These are phyloP conservation scores for Podaxis rugospora DNA, from an alignment of 768 basidiomycete genomes.

Conservation along the genomic window DNA sequence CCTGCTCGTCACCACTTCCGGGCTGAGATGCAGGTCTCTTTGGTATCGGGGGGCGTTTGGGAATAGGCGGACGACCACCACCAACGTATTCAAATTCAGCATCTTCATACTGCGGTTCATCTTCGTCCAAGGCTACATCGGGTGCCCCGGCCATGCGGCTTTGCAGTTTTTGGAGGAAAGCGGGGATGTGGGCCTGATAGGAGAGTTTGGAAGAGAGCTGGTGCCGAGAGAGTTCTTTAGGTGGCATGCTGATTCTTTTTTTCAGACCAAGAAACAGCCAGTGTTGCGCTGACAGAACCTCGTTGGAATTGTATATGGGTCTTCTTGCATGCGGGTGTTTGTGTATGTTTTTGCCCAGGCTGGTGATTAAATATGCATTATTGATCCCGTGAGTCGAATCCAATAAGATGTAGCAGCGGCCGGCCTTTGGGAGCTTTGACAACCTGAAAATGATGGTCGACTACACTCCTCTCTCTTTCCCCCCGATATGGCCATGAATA, in stretches of 20 bases:
- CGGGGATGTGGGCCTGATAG: constrained; percentile 57
- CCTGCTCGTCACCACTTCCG: constrained; percentile 46
- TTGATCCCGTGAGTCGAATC: too few species aligned
- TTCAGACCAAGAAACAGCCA: not conserved
- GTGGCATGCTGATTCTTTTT: constrained; percentile 28
- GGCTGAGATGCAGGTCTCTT: constrained; percentile 62
- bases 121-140: constrained; percentile 44
- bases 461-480: not conserved
- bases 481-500: not conserved
- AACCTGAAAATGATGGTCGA: not conserved
- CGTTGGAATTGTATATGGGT: too few species aligned
- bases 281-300: too few species aligned
- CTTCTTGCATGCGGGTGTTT: not conserved
- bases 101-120: constrained; percentile 30
- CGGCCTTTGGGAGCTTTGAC: not conserved
- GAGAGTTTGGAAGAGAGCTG: constrained; percentile 70
- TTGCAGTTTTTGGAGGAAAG: constrained; percentile 64
- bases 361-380: not conserved
- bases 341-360: not conserved
- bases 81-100: constrained; percentile 60
- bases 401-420: too few species aligned
- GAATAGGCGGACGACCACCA: constrained; percentile 70
- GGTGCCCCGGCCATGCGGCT: constrained; percentile 52
- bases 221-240: constrained; percentile 63
- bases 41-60: constrained; percentile 67